These are phyloP conservation scores for Parathielavia appendiculata DNA, from an alignment of 495 filamentous ascomycete genomes.

Conservation along the genomic window DNA sequence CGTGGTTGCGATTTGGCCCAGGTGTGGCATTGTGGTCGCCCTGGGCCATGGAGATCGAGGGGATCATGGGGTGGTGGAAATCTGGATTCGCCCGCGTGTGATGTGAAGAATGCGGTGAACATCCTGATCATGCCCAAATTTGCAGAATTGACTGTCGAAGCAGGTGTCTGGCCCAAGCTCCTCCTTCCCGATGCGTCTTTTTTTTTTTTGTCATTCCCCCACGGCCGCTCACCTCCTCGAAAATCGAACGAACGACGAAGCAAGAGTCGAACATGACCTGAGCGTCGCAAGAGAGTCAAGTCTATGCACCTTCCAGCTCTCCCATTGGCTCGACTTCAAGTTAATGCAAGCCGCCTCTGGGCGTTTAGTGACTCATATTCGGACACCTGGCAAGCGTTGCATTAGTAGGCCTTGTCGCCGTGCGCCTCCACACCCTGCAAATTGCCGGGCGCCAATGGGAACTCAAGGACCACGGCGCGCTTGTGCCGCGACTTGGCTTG, in stretches of 20 bases:
- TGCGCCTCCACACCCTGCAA: conserved; percentile 12
- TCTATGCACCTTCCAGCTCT: conserved; percentile 12
- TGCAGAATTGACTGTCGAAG: conserved; percentile 10
- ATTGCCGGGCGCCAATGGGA: conserved; percentile 19
- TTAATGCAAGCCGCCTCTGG: conserved; percentile 27
- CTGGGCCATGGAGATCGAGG: no score
- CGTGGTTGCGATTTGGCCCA: conserved; percentile 1
- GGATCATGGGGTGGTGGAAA: no score
- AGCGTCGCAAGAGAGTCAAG: conserved; percentile 25
- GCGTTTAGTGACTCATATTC: conserved; percentile 34
- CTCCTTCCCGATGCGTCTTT: background rate
- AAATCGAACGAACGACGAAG: conserved; percentile 18
- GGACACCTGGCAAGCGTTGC: conserved; percentile 28
- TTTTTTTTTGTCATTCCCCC: conserved; percentile 13
- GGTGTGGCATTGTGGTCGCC: background rate
- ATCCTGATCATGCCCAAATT: conserved; percentile 7
- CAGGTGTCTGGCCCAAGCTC: conserved; percentile 20
- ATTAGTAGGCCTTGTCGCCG: conserved; percentile 18
- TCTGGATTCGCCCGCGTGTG: no score
- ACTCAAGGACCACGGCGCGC: background rate
- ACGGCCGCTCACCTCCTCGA: conserved; percentile 7
- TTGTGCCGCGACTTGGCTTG: conserved; percentile 9
- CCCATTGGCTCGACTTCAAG: conserved; percentile 24
- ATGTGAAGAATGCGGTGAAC: background rate
- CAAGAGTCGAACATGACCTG: conserved; percentile 10